Conservation (phyloP, 177 flowering plant genomes). For the Vitis hybrid region DNA sequence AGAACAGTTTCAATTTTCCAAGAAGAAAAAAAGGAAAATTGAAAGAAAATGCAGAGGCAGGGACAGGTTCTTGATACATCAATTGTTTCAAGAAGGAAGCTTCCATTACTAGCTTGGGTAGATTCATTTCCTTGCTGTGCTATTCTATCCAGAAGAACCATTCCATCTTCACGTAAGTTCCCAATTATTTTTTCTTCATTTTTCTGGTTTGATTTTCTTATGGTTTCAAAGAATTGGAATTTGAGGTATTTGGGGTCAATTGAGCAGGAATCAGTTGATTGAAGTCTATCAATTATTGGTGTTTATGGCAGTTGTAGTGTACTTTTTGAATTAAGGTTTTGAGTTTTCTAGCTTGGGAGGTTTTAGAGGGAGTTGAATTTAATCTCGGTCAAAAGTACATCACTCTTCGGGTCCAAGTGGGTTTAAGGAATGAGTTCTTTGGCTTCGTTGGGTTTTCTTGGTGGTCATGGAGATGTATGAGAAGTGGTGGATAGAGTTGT, state of each 20-base stretch:
- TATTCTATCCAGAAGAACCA: slow-evolving; percentile 13
- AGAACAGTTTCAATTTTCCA: not conserved
- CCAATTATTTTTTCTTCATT: too few species aligned
- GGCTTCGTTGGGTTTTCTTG: not conserved
- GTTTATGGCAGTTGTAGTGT: not conserved
- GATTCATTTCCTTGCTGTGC: slow-evolving; percentile 28
- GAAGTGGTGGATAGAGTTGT: not conserved
- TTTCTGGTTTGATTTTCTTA: not conserved
- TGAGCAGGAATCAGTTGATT: not conserved
- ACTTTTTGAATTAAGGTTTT: not conserved
- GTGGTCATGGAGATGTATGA: not conserved
- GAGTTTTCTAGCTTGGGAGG: not conserved
- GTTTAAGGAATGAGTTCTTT: not conserved
- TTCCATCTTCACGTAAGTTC: slow-evolving; percentile 34
- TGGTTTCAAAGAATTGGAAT: not conserved
- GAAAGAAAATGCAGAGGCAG: slow-evolving; percentile 27
- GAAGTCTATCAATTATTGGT: not conserved
- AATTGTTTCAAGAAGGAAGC: slow-evolving; percentile 31
- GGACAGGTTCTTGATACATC: slow-evolving; percentile 24
- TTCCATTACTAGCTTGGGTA: slow-evolving; percentile 27
- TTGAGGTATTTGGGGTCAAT: not conserved
- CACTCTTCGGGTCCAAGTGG: not conserved
- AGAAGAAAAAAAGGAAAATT: not conserved
- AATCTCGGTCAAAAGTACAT: not conserved
- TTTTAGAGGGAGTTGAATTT: not conserved